phyloP scores from a whole-genome alignment of 2,329 filamentous ascomycete species.

The Calonectria leucothoes region DNA sequence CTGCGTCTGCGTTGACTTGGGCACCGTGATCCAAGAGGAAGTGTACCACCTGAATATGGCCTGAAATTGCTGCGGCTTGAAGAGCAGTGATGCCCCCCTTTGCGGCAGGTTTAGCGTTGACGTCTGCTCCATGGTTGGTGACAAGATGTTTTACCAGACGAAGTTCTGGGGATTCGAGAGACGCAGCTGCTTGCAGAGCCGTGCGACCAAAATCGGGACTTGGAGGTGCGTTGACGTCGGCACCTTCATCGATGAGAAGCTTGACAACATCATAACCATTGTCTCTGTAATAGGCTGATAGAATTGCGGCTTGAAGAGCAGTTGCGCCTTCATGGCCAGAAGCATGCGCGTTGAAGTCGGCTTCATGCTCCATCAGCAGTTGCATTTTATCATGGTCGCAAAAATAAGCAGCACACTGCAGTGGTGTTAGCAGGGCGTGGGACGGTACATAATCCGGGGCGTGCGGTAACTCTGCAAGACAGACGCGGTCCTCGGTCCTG shows the following conservation, averaged over 20 bases:
- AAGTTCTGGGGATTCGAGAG: not conserved
- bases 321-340: not conserved
- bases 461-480: not conserved
- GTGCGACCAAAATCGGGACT: not conserved
- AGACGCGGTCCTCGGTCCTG: not conserved
- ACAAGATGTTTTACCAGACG: not conserved
- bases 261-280: not conserved
- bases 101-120: not conserved
- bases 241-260: not conserved
- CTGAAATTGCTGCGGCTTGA: not conserved
- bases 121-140: not conserved
- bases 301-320: not conserved
- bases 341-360: not conserved
- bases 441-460: no score
- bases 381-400: rapidly evolving
- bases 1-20: not conserved
- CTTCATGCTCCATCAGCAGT: not conserved
- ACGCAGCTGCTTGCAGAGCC: not conserved
- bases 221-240: not conserved
- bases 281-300: not conserved
- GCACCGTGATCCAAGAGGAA: not conserved
- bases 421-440: not conserved
- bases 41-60: not conserved
- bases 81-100: not conserved
- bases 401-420: not conserved